Percentiles rank a stretch among this genome's conserved stretches.
phyloP scores from a whole-genome alignment of 805 yeast species.

The Peterozyma toletana region DNA sequence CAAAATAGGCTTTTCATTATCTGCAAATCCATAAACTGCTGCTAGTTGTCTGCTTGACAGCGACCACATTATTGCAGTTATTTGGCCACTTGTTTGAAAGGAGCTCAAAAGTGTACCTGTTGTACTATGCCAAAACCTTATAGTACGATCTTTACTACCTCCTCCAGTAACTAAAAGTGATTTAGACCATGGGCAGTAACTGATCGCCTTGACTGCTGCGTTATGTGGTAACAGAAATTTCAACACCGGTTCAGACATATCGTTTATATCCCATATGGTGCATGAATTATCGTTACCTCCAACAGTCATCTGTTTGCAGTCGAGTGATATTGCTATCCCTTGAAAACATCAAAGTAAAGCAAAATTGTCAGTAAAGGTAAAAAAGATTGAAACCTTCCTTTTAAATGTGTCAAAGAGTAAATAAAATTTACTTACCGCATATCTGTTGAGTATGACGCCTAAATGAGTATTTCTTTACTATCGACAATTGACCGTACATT shows the following conservation, averaged over 20 bases:
- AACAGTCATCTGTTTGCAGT: slow-evolving; percentile 53
- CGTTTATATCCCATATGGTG: slow-evolving; percentile 63
- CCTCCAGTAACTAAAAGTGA: slow-evolving; percentile 85
- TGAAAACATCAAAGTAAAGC: background rate
- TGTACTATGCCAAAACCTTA: slow-evolving; percentile 80
- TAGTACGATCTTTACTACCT: slow-evolving; percentile 74
- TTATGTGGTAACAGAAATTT: slow-evolving; percentile 51
- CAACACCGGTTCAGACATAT: slow-evolving; percentile 31
- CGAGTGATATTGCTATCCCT: slow-evolving; percentile 56
- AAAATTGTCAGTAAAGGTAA: background rate
- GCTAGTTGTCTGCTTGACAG: slow-evolving; percentile 51
- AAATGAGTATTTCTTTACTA: slow-evolving; percentile 20
- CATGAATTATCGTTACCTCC: slow-evolving; percentile 85
- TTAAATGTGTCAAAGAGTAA: background rate
- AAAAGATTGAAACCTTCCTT: background rate
- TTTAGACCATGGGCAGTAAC: slow-evolving; percentile 87
- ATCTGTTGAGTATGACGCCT: slow-evolving; percentile 51
- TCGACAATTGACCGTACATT: slow-evolving; percentile 8
- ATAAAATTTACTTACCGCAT: slow-evolving; percentile 33
- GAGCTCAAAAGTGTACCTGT: slow-evolving; percentile 66
- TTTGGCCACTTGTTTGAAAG: slow-evolving; percentile 58
- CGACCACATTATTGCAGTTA: slow-evolving; percentile 80
- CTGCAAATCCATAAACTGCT: slow-evolving; percentile 80
- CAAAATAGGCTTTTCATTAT: slow-evolving; percentile 40
- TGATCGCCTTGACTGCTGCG: slow-evolving; percentile 87